Evolutionary conservation across 768 basidiomycete species (phyloP).

Genomic region (Thelephora ganbajun): DNA sequence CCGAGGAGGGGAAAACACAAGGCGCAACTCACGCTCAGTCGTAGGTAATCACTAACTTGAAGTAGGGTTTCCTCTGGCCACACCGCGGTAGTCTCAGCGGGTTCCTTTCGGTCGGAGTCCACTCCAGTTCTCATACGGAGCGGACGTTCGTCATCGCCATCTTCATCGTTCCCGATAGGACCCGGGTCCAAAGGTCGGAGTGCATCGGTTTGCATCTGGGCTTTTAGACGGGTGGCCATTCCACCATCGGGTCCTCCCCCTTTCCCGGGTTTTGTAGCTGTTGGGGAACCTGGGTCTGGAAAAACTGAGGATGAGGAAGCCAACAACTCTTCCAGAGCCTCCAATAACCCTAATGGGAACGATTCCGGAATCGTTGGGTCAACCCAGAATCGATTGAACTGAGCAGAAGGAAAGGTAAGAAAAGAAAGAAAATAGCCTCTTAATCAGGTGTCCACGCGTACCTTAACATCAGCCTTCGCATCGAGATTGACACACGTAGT

Average conservation of each 20-base stretch:
- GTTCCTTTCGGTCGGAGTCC: constrained; percentile 11
- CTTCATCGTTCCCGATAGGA: constrained; percentile 24
- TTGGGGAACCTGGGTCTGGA: background rate
- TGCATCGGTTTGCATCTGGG: constrained; percentile 66
- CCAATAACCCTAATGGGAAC: constrained; percentile 52
- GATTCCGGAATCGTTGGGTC: constrained; percentile 50
- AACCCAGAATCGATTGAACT: constrained; percentile 80
- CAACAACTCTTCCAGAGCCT: constrained; percentile 33
- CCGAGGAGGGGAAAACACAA: too few relatives aligned
- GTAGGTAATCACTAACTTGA: constrained; percentile 54
- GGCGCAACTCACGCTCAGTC: constrained; percentile 50
- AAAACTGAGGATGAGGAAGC: constrained; percentile 5
- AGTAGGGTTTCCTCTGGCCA: constrained; percentile 36
- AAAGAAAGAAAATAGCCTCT: background rate
- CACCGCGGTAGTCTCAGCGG: constrained; percentile 24
- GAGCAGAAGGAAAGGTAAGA: constrained; percentile 2
- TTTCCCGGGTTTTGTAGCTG: too few relatives aligned
- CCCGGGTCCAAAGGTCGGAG: constrained; percentile 30
- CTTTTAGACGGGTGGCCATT: constrained; percentile 34
- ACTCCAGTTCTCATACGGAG: background rate
- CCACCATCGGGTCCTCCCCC: too few relatives aligned
- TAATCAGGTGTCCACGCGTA: constrained; percentile 25
- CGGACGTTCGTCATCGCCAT: constrained; percentile 5
- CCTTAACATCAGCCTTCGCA: constrained; percentile 54
- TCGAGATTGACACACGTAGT: constrained; percentile 65